These are phyloP conservation scores for Diospyros lotus DNA, from an alignment of 148 eudicot genomes.

Conservation along the genomic window DNA sequence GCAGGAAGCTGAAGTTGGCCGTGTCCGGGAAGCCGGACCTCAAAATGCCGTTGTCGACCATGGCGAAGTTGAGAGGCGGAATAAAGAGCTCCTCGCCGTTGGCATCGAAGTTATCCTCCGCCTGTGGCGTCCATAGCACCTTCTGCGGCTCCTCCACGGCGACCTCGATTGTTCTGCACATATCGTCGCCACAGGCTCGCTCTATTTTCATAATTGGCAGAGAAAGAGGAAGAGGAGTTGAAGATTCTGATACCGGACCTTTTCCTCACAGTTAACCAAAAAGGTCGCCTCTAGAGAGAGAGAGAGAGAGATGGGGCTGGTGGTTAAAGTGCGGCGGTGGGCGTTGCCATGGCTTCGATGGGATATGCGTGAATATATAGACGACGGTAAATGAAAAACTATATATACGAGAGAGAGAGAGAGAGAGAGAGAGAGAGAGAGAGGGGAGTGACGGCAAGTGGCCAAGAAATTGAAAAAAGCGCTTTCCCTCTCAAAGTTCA, in stretches of 20 bases:
- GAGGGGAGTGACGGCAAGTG: neutral
- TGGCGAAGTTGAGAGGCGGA: slow-evolving; percentile 80
- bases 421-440: slow-evolving; percentile 3
- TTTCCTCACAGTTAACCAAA: slow-evolving; percentile 1
- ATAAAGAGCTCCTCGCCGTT: slow-evolving; percentile 31
- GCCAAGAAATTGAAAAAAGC: too few relatives aligned
- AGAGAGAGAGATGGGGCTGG: slow-evolving; percentile 5
- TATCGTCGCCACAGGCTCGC: slow-evolving; percentile 11
- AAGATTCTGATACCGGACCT: slow-evolving; percentile 6
- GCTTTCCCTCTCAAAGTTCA: too few relatives aligned
- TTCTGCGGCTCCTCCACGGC: slow-evolving; percentile 19
- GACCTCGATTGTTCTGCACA: slow-evolving; percentile 39
- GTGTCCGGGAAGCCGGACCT: slow-evolving; percentile 84
- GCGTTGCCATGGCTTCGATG: slow-evolving; percentile 13
- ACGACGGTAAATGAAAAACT: too few relatives aligned
- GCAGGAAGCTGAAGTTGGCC: slow-evolving; percentile 62
- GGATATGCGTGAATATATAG: slow-evolving; percentile 6
- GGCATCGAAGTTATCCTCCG: slow-evolving; percentile 1
- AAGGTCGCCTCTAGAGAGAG: neutral
- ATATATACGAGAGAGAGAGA: neutral
- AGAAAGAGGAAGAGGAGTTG: slow-evolving; percentile 10
- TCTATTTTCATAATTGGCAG: slow-evolving; percentile 17
- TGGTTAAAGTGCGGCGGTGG: slow-evolving; percentile 18
- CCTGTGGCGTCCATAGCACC: neutral
- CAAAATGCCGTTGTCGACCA: slow-evolving; percentile 82